A percentile compares a stretch with the other conserved stretches of the same genome.
Conservation (phyloP, 2,329 filamentous ascomycete species). For the Torrubiella hemipterigena region DNA sequence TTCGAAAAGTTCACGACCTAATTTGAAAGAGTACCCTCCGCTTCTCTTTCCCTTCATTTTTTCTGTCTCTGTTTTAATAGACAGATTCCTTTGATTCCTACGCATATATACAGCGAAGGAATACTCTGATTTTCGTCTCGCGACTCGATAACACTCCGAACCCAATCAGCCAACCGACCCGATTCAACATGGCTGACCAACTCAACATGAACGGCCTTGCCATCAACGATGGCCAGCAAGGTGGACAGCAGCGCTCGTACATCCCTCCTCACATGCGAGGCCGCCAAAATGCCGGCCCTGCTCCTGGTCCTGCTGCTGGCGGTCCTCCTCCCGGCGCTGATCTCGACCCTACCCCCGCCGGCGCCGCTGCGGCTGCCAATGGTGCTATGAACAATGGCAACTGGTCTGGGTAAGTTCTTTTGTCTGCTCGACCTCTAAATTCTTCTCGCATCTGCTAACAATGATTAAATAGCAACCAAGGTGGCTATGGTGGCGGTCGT, state of each 20-base stretch:
- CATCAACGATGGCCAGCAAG: constrained; percentile 34
- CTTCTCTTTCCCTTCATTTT: no score
- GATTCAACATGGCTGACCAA: constrained; percentile 64
- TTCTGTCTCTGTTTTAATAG: no score
- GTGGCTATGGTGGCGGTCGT: constrained; percentile 18
- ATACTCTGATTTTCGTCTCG: constrained; percentile 9
- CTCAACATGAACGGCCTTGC: constrained; percentile 70
- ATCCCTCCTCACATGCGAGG: constrained; percentile 75
- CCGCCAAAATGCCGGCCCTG: constrained; percentile 26
- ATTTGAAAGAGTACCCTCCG: constrained; percentile 6
- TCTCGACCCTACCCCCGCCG: constrained; percentile 12
- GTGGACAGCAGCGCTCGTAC: constrained; percentile 49
- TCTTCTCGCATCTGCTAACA: constrained; percentile 9
- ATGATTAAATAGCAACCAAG: constrained; percentile 10
- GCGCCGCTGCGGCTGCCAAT: constrained; percentile 10
- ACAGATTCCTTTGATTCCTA: no score
- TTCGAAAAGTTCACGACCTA: constrained; percentile 15
- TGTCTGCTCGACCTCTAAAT: background rate
- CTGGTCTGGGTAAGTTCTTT: constrained; percentile 36
- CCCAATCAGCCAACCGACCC: constrained; percentile 11
- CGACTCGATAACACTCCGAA: constrained; percentile 9
- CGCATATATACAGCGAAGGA: no score
- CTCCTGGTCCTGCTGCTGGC: constrained; percentile 12
- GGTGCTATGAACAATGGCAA: constrained; percentile 37
- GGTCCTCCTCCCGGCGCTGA: constrained; percentile 27